Conservation (phyloP, 345 rosid genomes). For the Rubroshorea leprosula region DNA sequence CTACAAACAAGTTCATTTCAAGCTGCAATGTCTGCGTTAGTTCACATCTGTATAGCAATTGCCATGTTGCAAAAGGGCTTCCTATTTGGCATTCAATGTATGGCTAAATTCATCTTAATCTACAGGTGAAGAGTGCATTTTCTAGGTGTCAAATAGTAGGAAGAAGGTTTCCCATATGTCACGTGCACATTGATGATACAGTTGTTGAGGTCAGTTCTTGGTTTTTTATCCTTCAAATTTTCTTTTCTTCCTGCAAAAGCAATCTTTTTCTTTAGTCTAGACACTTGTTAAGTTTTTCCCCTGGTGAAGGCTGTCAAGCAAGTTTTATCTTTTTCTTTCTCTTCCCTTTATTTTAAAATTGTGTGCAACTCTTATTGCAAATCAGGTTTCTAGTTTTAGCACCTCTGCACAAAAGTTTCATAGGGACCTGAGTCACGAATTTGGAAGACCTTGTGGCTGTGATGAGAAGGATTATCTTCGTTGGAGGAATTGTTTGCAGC, state of each 20-base stretch:
- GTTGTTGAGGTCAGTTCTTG: constrained; percentile 42
- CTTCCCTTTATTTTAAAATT: too few relatives aligned
- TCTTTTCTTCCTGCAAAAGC: not conserved
- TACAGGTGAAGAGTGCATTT: constrained; percentile 44
- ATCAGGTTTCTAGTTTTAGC: constrained; percentile 70
- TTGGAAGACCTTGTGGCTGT: constrained; percentile 35
- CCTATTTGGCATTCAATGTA: not conserved
- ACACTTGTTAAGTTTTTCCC: not conserved
- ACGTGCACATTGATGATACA: constrained; percentile 42
- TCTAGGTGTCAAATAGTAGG: constrained; percentile 49
- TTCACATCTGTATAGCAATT: not conserved
- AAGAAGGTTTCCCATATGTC: constrained; percentile 62
- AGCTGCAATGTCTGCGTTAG: too few relatives aligned
- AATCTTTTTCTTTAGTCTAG: not conserved
- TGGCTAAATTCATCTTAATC: not conserved
- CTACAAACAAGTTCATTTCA: too few relatives aligned
- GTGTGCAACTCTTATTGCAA: constrained; percentile 1
- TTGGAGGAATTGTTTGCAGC: constrained; percentile 69
- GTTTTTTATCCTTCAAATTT: not conserved
- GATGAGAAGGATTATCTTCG: constrained; percentile 61
- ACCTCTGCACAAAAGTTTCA: constrained; percentile 30
- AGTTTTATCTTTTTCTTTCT: not conserved
- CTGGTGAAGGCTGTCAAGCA: not conserved
- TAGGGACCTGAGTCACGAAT: constrained; percentile 23
- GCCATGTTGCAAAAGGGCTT: not conserved